Evolutionary conservation across 176 grass and related monocot species (phyloP).

Genomic region (Oryza australiensis): DNA sequence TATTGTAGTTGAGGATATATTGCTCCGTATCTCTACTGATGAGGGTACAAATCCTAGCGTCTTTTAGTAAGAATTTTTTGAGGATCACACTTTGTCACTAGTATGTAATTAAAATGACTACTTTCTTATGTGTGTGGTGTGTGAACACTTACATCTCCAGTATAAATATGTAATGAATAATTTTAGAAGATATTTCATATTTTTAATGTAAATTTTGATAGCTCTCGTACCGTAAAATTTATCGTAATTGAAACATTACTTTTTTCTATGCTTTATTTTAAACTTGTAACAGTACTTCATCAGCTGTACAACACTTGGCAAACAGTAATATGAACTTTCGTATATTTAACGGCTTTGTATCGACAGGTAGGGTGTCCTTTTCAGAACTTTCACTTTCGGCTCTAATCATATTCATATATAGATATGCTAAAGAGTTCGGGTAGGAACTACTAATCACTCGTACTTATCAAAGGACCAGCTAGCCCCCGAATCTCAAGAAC

Average conservation of each 20-base stretch:
- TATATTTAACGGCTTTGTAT: slow-evolving; percentile 16
- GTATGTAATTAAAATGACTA: neutral
- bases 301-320: slow-evolving; percentile 24
- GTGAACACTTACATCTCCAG: too few species aligned
- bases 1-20: neutral
- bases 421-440: neutral
- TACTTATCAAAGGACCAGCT: slow-evolving; percentile 15
- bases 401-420: neutral
- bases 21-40: neutral
- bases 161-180: too few species aligned
- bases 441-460: slow-evolving; percentile 15
- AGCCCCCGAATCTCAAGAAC: neutral
- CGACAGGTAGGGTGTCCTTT: slow-evolving; percentile 44
- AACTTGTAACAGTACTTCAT: neutral
- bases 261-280: slow-evolving; percentile 17
- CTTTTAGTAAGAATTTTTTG: neutral
- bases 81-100: neutral
- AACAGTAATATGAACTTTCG: neutral
- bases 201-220: too few species aligned
- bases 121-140: neutral
- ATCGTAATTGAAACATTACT: too few species aligned
- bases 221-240: too few species aligned
- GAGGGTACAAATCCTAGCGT: too few species aligned
- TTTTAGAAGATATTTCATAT: too few species aligned
- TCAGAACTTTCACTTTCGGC: slow-evolving; percentile 34